Evolutionary conservation across 2,329 filamentous ascomycete genomes (phyloP), one percentile per base, ranked within the genome.

Genomic region (Penicillium rolfsii): DNA sequence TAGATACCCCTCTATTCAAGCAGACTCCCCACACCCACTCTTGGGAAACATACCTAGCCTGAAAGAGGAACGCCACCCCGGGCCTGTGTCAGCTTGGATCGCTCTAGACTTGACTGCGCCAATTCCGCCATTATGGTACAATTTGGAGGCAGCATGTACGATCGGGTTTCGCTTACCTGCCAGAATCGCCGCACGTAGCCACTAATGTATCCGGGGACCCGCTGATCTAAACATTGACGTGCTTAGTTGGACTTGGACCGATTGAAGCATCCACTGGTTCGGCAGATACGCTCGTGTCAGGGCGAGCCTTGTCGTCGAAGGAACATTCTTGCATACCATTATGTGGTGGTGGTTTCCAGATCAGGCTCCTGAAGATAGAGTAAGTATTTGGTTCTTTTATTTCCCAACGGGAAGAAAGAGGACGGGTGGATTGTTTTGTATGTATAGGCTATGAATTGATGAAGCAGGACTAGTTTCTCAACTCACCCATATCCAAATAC

Each of bases 271-370:
- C 46, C 9, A 50, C 46, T n/a, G 16, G 26, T 12, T 50, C 5
- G 28, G 46, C 35, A 35, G 46, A 26, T 50, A 24, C 14, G 46
- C n/a, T 50, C 46, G 8, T 2, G 35, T 7, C n/a, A 26, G 16
- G 35, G 16, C 12, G 5, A 0, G 24, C n/a, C 1, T 28, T 33
- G 9, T 8, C 28, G 33, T 9, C 35, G 1, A 12, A 9, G 3
- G 8, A 2, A 28, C 16, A 3, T 8, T 9, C 4, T 14, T 52
- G 33, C 76, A 64, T 88, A 97, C 94, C 94, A 75, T 90, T 97
- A 75, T 97, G 91, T 67, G 95, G 95, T 63, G 95, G 95, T 59
- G 95, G 94, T 77, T 98, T 99, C 93, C 93, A 99, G 71, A 99
- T 97, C 75, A 99, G 80, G 76, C 93, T 97, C 80, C 94, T 95